Conservation (phyloP, 352 stramenopile species). For the Thraustochytrium aureum region DNA sequence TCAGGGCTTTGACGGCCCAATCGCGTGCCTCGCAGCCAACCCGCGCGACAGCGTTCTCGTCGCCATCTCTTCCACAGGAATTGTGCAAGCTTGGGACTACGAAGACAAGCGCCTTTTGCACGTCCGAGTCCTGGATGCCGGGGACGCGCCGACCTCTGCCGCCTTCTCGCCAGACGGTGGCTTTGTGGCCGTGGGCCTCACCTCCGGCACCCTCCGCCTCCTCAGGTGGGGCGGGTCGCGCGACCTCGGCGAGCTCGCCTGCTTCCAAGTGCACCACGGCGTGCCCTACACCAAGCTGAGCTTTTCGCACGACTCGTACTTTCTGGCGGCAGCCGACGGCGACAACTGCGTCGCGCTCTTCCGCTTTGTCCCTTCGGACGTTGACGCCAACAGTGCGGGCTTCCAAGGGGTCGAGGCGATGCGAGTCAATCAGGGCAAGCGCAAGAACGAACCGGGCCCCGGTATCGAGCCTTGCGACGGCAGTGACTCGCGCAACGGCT, state of each 20-base stretch:
- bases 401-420: slow-evolving; percentile 35
- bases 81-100: slow-evolving; percentile 87
- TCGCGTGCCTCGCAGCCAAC: slow-evolving; percentile 73
- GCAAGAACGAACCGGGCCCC: slow-evolving; percentile 7
- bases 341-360: slow-evolving; percentile 65
- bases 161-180: slow-evolving; percentile 72
- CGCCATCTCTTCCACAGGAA: slow-evolving; percentile 73
- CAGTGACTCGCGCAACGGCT: slow-evolving; percentile 58
- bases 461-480: slow-evolving; percentile 48
- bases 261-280: slow-evolving; percentile 32
- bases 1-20: slow-evolving; percentile 82
- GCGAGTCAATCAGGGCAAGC: slow-evolving; percentile 30
- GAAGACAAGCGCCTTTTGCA: slow-evolving; percentile 73
- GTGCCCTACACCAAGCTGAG: slow-evolving; percentile 64
- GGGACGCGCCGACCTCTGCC: slow-evolving; percentile 71
- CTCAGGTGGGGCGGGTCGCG: slow-evolving; percentile 43
- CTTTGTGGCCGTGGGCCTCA: slow-evolving; percentile 80
- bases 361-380: slow-evolving; percentile 41
- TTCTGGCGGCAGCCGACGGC: slow-evolving; percentile 74
- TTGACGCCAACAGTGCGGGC: slow-evolving; percentile 13
- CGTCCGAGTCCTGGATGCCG: slow-evolving; percentile 64
- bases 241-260: slow-evolving; percentile 34
- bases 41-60: slow-evolving; percentile 71
- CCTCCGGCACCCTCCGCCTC: slow-evolving; percentile 74
- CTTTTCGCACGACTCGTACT: slow-evolving; percentile 69